Conservation (phyloP, 2,329 filamentous ascomycete species). For the Neofusicoccum cordaticola region DNA sequence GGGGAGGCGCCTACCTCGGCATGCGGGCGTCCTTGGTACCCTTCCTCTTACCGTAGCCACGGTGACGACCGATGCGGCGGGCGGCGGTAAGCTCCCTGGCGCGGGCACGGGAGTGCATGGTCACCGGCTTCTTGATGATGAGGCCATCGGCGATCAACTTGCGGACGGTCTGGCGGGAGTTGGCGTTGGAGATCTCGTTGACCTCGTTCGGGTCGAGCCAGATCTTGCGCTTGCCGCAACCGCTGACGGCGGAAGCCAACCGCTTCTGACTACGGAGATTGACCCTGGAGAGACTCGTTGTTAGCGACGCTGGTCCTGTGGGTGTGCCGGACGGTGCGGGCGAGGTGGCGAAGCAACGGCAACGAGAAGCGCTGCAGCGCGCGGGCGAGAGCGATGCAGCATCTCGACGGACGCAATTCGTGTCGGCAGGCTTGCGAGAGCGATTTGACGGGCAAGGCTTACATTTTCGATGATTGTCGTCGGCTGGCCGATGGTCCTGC, state of each 20-base stretch:
- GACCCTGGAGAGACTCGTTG: conserved; percentile 65
- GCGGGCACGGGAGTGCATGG: conserved; percentile 97
- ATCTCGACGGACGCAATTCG: background rate
- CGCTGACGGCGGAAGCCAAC: conserved; percentile 96
- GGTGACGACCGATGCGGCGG: conserved; percentile 93
- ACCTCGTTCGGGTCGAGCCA: conserved; percentile 99
- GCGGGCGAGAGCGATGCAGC: background rate
- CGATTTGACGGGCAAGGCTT: conserved; percentile 30
- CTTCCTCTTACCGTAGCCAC: conserved; percentile 99
- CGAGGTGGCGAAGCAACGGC: conserved; percentile 24
- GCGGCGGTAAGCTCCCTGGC: conserved; percentile 93
- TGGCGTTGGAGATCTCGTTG: conserved; percentile 99
- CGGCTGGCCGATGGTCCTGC: conserved; percentile 29
- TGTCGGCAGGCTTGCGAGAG: conserved; percentile 18
- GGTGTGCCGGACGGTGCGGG: conserved; percentile 23
- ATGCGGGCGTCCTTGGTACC: conserved; percentile 99
- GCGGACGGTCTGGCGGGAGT: conserved; percentile 99
- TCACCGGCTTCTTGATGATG: conserved; percentile 99
- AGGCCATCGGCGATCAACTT: conserved; percentile 99
- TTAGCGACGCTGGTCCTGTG: conserved; percentile 30
- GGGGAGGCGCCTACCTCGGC: conserved; percentile 69
- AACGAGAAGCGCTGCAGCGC: conserved; percentile 1
- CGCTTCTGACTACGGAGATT: conserved; percentile 99
- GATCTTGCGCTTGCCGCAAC: conserved; percentile 99
- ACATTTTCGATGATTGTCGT: conserved; percentile 44